These are phyloP conservation scores for Claviceps arundinis DNA, from an alignment of 2,329 filamentous ascomycete genomes.

Conservation along the genomic window DNA sequence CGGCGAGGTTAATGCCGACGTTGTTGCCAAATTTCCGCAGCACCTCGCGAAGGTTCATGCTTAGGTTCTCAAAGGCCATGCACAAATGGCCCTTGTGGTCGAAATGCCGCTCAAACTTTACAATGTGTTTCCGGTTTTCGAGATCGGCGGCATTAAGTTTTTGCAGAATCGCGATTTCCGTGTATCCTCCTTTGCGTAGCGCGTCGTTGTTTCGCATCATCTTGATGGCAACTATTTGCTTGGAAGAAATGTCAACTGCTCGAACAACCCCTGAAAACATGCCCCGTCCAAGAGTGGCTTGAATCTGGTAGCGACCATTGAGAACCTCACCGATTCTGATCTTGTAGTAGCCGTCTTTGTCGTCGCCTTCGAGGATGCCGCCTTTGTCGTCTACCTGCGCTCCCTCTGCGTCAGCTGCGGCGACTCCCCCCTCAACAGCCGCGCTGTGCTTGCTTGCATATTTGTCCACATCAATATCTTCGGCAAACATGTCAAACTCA, in stretches of 20 bases:
- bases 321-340: slow-evolving; percentile 84
- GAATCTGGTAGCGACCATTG: slow-evolving; percentile 78
- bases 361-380: slow-evolving; percentile 82
- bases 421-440: slow-evolving; percentile 16
- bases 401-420: slow-evolving; percentile 29
- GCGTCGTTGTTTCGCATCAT: slow-evolving; percentile 95
- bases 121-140: slow-evolving; percentile 81
- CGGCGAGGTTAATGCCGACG: slow-evolving; percentile 78
- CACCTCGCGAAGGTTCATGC: slow-evolving; percentile 85
- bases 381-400: slow-evolving; percentile 52
- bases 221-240: slow-evolving; percentile 82
- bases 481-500: slow-evolving; percentile 81
- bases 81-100: slow-evolving; percentile 93
- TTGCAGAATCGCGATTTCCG: slow-evolving; percentile 85
- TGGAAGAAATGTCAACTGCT: slow-evolving; percentile 63
- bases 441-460: slow-evolving; percentile 41
- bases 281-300: slow-evolving; percentile 76
- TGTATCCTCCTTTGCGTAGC: slow-evolving; percentile 80
- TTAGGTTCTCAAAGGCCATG: slow-evolving; percentile 92
- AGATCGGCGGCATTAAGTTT: slow-evolving; percentile 77
- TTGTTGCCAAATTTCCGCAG: slow-evolving; percentile 93
- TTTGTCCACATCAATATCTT: slow-evolving; percentile 58
- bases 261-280: slow-evolving; percentile 96
- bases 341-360: slow-evolving; percentile 93
- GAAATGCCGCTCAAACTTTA: slow-evolving; percentile 76